A percentile compares a stretch with the other conserved stretches of the same genome.
phyloP scores from a whole-genome alignment of 345 rosid genomes.

The Gossypium thurberi region DNA sequence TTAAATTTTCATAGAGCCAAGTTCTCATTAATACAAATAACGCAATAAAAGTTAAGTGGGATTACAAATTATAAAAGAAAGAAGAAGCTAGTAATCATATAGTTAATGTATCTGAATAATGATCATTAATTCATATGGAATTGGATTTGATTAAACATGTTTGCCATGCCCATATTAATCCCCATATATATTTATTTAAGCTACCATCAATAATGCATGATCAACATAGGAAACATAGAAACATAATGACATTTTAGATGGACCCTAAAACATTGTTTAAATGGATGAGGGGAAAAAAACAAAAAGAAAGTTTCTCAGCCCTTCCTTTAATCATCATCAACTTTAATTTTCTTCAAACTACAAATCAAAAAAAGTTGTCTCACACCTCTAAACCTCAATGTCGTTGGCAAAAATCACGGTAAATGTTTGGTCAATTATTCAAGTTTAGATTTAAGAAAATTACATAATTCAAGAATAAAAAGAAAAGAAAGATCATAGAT shows the following conservation, averaged over 20 bases:
- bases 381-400: neutral
- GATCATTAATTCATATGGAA: constrained; percentile 12
- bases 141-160: constrained; percentile 23
- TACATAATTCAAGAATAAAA: too few species aligned
- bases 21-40: too few species aligned
- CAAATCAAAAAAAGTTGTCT: neutral
- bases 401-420: neutral
- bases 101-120: constrained; percentile 34
- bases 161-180: constrained; percentile 24
- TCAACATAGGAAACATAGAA: constrained; percentile 2
- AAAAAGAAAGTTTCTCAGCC: neutral
- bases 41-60: too few species aligned
- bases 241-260: neutral
- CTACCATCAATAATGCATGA: neutral
- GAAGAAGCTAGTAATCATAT: neutral
- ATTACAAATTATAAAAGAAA: neutral
- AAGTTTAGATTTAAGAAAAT: neutral
- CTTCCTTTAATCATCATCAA: neutral
- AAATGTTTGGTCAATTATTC: neutral
- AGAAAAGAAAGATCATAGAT: neutral
- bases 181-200: neutral
- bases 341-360: neutral
- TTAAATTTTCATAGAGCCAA: too few species aligned
- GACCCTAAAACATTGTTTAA: neutral
- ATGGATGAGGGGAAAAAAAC: neutral